Conservation (phyloP, 1,284 basidiomycete genomes). For the Pulchroboletus neoregius region DNA sequence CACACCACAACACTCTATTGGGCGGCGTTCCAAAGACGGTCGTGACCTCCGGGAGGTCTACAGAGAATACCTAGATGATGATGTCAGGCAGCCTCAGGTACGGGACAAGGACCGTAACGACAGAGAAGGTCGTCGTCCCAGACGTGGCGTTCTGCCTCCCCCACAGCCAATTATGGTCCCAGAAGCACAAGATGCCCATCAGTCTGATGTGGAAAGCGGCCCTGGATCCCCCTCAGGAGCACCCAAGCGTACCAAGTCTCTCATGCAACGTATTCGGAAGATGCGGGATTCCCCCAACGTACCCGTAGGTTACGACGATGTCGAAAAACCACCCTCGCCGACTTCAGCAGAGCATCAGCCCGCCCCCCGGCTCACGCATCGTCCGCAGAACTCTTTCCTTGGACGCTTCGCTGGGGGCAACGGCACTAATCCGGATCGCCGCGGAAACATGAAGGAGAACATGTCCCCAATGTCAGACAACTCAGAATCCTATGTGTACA, state of each 20-base stretch:
- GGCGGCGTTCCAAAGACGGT: slow-evolving; percentile 40
- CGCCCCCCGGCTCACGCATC: slow-evolving; percentile 54
- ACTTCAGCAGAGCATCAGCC: slow-evolving; percentile 37
- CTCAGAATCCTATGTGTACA: slow-evolving; percentile 59
- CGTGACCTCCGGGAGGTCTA: slow-evolving; percentile 44
- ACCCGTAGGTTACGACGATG: slow-evolving; percentile 55
- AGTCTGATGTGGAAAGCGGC: slow-evolving; percentile 36
- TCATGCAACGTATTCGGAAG: slow-evolving; percentile 80
- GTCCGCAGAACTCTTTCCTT: slow-evolving; percentile 65
- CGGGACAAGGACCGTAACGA: slow-evolving; percentile 32
- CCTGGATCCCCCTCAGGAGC: slow-evolving; percentile 40
- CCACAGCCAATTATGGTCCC: slow-evolving; percentile 74
- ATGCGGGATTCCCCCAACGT: slow-evolving; percentile 80
- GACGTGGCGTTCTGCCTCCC: slow-evolving; percentile 59
- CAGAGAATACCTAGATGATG: slow-evolving; percentile 43
- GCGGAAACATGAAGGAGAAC: slow-evolving; percentile 30
- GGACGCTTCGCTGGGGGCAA: slow-evolving; percentile 57
- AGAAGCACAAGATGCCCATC: slow-evolving; percentile 46
- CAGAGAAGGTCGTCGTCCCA: slow-evolving; percentile 33
- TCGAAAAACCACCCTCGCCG: slow-evolving; percentile 45
- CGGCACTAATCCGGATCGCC: slow-evolving; percentile 25
- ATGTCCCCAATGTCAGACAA: slow-evolving; percentile 40
- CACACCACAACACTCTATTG: slow-evolving; percentile 34
- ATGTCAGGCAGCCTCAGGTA: slow-evolving; percentile 26
- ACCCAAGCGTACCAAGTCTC: slow-evolving; percentile 70